These are phyloP conservation scores for Stephanodiscus minutulus DNA, from an alignment of 108 stramenopile species.

Conservation along the genomic window DNA sequence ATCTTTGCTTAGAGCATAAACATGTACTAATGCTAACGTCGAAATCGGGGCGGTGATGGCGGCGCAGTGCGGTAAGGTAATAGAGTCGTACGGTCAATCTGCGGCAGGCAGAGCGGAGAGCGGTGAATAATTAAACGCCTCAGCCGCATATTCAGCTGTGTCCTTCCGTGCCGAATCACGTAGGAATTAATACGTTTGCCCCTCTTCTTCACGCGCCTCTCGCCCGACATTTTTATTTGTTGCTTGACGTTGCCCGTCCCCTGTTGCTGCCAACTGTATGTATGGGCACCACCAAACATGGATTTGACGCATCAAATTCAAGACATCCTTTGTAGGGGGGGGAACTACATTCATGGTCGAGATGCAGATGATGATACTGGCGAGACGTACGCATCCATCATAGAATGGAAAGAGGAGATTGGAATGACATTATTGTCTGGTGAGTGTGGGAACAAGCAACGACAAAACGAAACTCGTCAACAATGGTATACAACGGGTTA, in stretches of 20 bases:
- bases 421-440: slow-evolving; percentile 1
- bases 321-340: slow-evolving; percentile 27
- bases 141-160: too few species aligned
- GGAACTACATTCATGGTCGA: slow-evolving; percentile 37
- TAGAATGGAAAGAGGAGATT: slow-evolving; percentile 26
- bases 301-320: slow-evolving; percentile 43
- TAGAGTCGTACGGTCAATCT: not conserved
- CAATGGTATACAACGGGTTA: slow-evolving; percentile 82
- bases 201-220: too few species aligned
- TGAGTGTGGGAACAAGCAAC: not conserved
- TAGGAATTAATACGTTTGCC: too few species aligned
- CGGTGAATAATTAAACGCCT: too few species aligned
- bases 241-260: too few species aligned
- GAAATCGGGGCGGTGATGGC: too few species aligned
- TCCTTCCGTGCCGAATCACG: too few species aligned
- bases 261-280: too few species aligned
- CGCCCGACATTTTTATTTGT: too few species aligned
- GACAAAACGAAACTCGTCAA: slow-evolving; percentile 11
- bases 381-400: slow-evolving; percentile 28
- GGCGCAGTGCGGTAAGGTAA: not conserved
- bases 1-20: not conserved
- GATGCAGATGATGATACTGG: slow-evolving; percentile 36
- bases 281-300: slow-evolving; percentile 20
- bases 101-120: too few species aligned
- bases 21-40: not conserved